Conservation (phyloP, 2,329 filamentous ascomycete genomes). For the Epichloe uncinata region DNA sequence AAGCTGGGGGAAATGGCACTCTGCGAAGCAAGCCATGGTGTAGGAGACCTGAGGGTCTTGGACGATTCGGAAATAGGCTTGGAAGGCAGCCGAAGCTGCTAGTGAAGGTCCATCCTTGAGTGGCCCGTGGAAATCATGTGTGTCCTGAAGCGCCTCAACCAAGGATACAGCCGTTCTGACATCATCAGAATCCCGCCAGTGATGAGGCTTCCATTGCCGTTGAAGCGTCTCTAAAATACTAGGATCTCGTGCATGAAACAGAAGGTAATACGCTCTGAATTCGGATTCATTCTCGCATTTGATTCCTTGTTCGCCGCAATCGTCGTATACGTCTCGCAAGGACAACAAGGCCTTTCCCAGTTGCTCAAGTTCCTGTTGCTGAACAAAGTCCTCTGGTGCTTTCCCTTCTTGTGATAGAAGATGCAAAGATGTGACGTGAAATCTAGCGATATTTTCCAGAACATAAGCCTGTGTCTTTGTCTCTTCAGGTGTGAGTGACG, state of each 20-base stretch:
- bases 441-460: constrained; percentile 51
- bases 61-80: constrained; percentile 47
- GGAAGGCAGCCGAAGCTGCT: constrained; percentile 35
- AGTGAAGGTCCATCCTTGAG: constrained; percentile 35
- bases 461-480: constrained; percentile 47
- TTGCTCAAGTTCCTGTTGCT: constrained; percentile 56
- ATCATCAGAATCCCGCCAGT: constrained; percentile 41
- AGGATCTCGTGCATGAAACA: constrained; percentile 47
- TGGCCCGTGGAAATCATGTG: constrained; percentile 42
- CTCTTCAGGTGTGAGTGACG: constrained; percentile 42
- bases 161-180: constrained; percentile 49
- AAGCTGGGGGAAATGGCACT: constrained; percentile 51
- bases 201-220: constrained; percentile 40
- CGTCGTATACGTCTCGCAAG: constrained; percentile 52
- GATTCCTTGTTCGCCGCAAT: constrained; percentile 45
- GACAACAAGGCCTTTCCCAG: constrained; percentile 52
- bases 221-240: constrained; percentile 40
- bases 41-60: constrained; percentile 45
- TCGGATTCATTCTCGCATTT: constrained; percentile 49
- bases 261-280: constrained; percentile 51
- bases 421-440: constrained; percentile 53
- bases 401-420: constrained; percentile 44
- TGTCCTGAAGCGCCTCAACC: constrained; percentile 46
- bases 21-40: constrained; percentile 56
- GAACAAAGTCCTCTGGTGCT: constrained; percentile 46